phyloP scores from a whole-genome alignment of 202 grass and related monocot species.

The Cymbopogon flexuosus region DNA sequence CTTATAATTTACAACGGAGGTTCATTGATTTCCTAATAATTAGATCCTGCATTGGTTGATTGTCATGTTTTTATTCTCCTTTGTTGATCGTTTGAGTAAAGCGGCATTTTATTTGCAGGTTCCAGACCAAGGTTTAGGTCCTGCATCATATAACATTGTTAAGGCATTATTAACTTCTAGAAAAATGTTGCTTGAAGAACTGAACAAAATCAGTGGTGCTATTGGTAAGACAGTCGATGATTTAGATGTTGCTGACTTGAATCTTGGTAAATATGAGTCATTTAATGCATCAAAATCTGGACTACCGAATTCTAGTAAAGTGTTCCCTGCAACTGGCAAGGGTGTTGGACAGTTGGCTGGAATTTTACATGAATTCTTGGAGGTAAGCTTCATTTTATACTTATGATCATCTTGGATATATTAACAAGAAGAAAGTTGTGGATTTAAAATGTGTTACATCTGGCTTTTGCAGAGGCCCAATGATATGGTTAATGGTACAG shows the following conservation, averaged over 20 bases:
- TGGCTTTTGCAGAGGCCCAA: slow-evolving; percentile 58
- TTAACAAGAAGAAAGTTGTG: slow-evolving; percentile 28
- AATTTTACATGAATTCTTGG: slow-evolving; percentile 87
- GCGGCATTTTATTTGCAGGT: slow-evolving; percentile 45
- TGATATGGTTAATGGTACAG: slow-evolving; percentile 45
- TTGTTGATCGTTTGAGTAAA: slow-evolving; percentile 5
- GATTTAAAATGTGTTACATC: slow-evolving; percentile 29
- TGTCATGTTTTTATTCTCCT: slow-evolving; percentile 6
- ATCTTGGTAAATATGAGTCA: slow-evolving; percentile 78
- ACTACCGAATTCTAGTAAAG: slow-evolving; percentile 43
- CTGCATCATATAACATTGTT: slow-evolving; percentile 60
- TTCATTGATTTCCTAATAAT: not conserved
- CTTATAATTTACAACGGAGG: not conserved
- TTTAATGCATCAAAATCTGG: slow-evolving; percentile 46
- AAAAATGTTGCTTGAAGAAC: slow-evolving; percentile 74
- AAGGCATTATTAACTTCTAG: slow-evolving; percentile 77
- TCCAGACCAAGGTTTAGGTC: slow-evolving; percentile 58
- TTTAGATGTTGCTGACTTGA: slow-evolving; percentile 56
- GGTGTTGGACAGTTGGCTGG: slow-evolving; percentile 77
- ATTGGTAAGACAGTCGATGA: slow-evolving; percentile 76
- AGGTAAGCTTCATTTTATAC: slow-evolving; percentile 48
- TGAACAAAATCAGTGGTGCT: slow-evolving; percentile 65
- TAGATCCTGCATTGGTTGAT: not conserved
- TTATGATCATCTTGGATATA: not conserved
- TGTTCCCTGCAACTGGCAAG: slow-evolving; percentile 55